Base-by-base conservation (phyloP, 2,329 filamentous ascomycete genomes). In the Diaporthe sp. region DNA sequence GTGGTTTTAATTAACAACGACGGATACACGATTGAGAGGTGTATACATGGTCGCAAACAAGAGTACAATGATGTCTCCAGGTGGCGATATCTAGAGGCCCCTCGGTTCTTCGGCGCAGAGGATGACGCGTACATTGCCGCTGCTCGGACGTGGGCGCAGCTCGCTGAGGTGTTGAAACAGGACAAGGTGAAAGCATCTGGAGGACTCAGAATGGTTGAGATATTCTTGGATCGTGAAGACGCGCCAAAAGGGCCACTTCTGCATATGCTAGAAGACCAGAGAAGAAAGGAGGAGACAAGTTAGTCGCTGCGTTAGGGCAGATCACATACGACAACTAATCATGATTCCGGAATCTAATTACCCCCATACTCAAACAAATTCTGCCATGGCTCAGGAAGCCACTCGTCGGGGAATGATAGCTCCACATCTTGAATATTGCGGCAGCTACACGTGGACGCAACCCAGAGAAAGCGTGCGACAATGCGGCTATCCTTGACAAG, bases 21-120 rank as follows among this genome's bases (percentile, higher is more conserved):
- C 39, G 90, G 90, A 0, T 92, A 92, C 77, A 90, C 89, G 0
- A 89, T 91, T 67, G 90, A 92, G 82, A 83, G 90, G 10, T 85
- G 85, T 61, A 91, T 92, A 68, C 89, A 92, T 77, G 90, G 90
- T 10, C 82, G 86, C 25, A 84, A 87, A 22, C 84, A 89, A 75
- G 79, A 74, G 0, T 92, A 92, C 79, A 92, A 92, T 73, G 89
- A 92, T 68, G 79, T 88, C 42, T 84, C 88, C n/a, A 81, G 83
- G 0, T 91, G 89, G 89, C 82, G 86, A 65, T 88, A 91, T 74
- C 84, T 87, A 10, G 82, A 87, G 61, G 87, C 87, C 7, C 84
- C 87, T 1, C 81, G 79, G 17, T 87, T 89, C 74, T 89, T 90
- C 68, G 88, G 88, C 0, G 87, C 86, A 28, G 81, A 81, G 15